Base-by-base conservation (phyloP, 1,284 basidiomycete species). In the Leccinum holopus region DNA sequence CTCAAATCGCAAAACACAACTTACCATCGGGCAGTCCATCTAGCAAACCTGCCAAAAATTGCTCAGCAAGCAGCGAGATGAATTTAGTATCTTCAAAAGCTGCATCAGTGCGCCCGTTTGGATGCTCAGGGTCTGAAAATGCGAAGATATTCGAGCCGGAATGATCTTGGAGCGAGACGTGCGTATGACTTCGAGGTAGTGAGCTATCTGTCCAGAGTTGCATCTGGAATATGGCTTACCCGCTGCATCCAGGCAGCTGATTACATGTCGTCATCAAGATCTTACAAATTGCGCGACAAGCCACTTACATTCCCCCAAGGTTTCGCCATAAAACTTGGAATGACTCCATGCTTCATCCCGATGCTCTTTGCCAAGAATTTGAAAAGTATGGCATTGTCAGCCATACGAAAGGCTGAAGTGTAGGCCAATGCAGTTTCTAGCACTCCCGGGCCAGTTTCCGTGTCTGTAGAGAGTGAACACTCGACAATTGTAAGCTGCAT, bases 321-420 rank as follows among this genome's bases (percentile, higher is more conserved):
- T 71, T 98, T 98, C 0, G 97, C 96, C 97, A 99, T 98, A 76
- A 99, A 99, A 62, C 94, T 97, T 0, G 96, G 96, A 55, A 94
- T 84, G 60, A 99, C 84, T 8, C 91, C 92, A 67, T 91, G 82
- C 74, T 91, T 87, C 84, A 97, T 94, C 0, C 96, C 96, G 3
- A 97, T 77, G 66, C 92, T 95, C 80, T 98, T 98, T 6, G 94
- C 92, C 12, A 94, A 78, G 68, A 91, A 92, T 76, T 99, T 99
- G 86, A 95, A 98, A 49, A 98, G 78, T 58, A 90, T 85, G 0
- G 95, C 95, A 73, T 97, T 98, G 72, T 99, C 97, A 1, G 95
- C 97, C 88, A 98, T 97, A 59, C 91, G 81, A 14, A 85, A 73
- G 1, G 91, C 91, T 32, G 87, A 84, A 2, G 92, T 95, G 72